A percentile compares a stretch with the other conserved stretches of the same genome.
phyloP scores from a whole-genome alignment of 2,329 filamentous ascomycete genomes.

The Pseudomassariella vexata region DNA sequence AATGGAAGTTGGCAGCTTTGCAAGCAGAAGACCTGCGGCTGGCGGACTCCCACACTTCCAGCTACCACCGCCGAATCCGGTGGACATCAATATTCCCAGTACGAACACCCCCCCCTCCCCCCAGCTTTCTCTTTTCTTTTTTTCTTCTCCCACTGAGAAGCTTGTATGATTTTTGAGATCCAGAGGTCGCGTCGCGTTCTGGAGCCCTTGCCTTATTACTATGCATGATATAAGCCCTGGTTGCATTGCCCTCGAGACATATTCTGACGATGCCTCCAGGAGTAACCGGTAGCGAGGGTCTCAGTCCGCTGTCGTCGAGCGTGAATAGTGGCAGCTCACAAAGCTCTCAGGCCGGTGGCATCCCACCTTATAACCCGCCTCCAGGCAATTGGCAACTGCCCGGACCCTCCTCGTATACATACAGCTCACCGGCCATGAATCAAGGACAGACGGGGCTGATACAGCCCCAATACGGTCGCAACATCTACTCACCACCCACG shows the following conservation, averaged over 20 bases:
- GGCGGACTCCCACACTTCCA: constrained; percentile 51
- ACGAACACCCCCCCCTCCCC: constrained; percentile 14
- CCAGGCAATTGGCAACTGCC: constrained; percentile 56
- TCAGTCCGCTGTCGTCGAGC: constrained; percentile 56
- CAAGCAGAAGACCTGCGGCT: constrained; percentile 64
- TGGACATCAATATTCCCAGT: constrained; percentile 27
- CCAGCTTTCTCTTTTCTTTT: constrained; percentile 3
- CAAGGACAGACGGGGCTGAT: constrained; percentile 38
- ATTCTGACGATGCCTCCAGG: constrained; percentile 38
- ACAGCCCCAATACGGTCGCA: constrained; percentile 34
- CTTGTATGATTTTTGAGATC: too few relatives aligned
- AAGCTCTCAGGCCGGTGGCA: constrained; percentile 46
- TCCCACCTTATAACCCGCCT: constrained; percentile 51
- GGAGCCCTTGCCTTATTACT: too few relatives aligned
- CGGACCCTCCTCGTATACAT: constrained; percentile 43
- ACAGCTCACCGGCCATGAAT: constrained; percentile 52
- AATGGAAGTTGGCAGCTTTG: constrained; percentile 48
- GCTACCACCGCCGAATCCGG: constrained; percentile 25
- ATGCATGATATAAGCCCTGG: too few relatives aligned
- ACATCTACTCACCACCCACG: constrained; percentile 25
- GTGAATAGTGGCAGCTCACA: constrained; percentile 55
- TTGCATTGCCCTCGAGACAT: neutral
- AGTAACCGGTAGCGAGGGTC: constrained; percentile 46
- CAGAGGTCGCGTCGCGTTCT: too few relatives aligned
- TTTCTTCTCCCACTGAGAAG: too few relatives aligned